These are phyloP conservation scores for Inga leiocalycina DNA, from an alignment of 306 rosid genomes.

Conservation along the genomic window DNA sequence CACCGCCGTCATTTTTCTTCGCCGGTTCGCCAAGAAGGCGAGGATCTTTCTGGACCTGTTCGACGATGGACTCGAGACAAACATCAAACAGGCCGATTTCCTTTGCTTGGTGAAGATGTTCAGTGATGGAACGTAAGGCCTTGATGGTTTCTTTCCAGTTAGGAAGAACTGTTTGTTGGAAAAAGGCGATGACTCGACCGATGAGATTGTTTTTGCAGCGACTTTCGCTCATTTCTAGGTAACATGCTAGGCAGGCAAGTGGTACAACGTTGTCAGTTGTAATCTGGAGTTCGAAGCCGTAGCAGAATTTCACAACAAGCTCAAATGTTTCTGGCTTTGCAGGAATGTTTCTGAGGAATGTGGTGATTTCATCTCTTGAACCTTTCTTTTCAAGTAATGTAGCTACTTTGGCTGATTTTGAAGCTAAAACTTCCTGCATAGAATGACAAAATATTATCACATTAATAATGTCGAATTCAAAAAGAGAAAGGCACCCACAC, in stretches of 20 bases:
- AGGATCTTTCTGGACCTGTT: conserved; percentile 41
- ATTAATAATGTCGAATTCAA: not conserved
- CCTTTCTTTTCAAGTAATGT: conserved; percentile 27
- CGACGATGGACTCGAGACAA: conserved; percentile 46
- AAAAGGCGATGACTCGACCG: conserved; percentile 28
- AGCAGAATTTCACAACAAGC: conserved; percentile 52
- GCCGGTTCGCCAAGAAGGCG: conserved; percentile 49
- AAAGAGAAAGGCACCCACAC: not conserved
- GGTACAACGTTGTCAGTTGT: conserved; percentile 52
- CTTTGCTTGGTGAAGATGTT: conserved; percentile 40
- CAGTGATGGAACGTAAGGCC: conserved; percentile 42
- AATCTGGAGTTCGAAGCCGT: conserved; percentile 40
- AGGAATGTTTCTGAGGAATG: conserved; percentile 44
- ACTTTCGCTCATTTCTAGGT: conserved; percentile 52
- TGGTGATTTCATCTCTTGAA: conserved; percentile 34
- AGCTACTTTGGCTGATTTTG: conserved; percentile 49
- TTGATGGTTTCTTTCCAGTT: conserved; percentile 55
- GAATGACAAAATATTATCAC: not conserved
- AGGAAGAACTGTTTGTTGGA: conserved; percentile 49
- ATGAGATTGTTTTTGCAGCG: conserved; percentile 54
- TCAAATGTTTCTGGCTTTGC: conserved; percentile 39
- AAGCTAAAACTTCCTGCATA: conserved; percentile 46
- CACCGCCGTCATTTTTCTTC: not conserved
- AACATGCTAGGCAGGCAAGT: conserved; percentile 43
- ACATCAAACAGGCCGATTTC: conserved; percentile 48